Evolutionary conservation across 2,329 filamentous ascomycete species (phyloP).

Genomic region (Alternaria arborescens): DNA sequence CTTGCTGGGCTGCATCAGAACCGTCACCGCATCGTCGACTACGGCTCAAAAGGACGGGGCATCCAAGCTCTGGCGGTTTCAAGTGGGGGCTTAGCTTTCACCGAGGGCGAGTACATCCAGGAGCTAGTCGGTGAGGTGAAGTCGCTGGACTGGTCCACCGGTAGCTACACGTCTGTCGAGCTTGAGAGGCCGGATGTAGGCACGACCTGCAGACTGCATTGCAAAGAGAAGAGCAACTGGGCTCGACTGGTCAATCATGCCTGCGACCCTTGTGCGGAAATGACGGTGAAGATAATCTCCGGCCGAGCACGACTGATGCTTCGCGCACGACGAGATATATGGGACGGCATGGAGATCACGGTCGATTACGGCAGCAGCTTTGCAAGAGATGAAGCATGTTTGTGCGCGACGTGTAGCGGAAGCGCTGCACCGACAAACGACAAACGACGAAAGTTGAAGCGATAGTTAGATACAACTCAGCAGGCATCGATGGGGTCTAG

Average conservation of each 20-base stretch:
- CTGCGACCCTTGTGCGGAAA: conserved; percentile 2
- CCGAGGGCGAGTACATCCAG: conserved; percentile 4
- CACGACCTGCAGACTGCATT: neutral
- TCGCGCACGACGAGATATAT: conserved; percentile 1
- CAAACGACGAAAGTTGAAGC: neutral
- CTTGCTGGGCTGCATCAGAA: neutral
- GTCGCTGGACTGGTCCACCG: neutral
- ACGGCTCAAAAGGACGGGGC: neutral
- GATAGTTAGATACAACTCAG: neutral
- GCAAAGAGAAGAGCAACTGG: conserved; percentile 3
- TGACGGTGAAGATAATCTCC: neutral
- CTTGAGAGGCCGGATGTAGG: neutral
- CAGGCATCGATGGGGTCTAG: neutral
- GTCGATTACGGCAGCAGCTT: neutral
- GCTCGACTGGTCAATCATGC: conserved; percentile 1
- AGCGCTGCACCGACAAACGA: neutral
- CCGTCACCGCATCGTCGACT: neutral
- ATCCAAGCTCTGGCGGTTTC: neutral
- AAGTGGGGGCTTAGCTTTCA: conserved; percentile 6
- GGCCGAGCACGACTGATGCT: conserved; percentile 4
- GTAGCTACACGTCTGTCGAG: neutral
- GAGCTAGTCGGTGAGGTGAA: conserved; percentile 10
- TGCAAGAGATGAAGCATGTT: neutral
- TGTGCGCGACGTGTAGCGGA: neutral
- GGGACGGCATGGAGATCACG: conserved; percentile 1